A percentile compares a stretch with the other conserved stretches of the same genome.
Conservation (phyloP, 1,284 basidiomycete genomes). For the Salmacisia buchloeana region DNA sequence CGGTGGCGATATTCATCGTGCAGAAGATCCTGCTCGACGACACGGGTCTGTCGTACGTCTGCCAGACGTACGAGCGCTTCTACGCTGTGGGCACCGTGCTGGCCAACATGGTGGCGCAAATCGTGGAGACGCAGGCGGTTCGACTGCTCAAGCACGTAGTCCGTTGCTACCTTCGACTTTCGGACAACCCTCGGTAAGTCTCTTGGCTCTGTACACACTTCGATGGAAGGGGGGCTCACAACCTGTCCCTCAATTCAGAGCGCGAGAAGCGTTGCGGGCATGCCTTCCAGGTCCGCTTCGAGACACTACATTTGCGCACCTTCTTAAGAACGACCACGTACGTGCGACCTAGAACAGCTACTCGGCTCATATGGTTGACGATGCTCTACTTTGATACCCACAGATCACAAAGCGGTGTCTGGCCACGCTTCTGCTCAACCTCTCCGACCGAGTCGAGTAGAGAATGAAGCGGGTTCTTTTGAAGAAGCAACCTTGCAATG, state of each 20-base stretch:
- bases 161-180: conserved; percentile 88
- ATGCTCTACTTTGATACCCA: neutral
- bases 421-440: conserved; percentile 86
- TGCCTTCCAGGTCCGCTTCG: conserved; percentile 94
- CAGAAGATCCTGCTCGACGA: conserved; percentile 99
- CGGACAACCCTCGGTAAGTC: conserved; percentile 83
- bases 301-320: conserved; percentile 83
- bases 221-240: neutral
- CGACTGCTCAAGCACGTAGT: conserved; percentile 96
- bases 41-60: conserved; percentile 95
- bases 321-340: conserved; percentile 60
- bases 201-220: neutral
- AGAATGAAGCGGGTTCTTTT: neutral
- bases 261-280: conserved; percentile 87
- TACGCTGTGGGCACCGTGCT: conserved; percentile 98
- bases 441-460: conserved; percentile 57
- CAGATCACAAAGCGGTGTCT: conserved; percentile 65
- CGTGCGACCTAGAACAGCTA: conserved; percentile 69
- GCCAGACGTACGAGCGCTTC: conserved; percentile 98
- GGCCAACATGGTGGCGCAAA: conserved; percentile 90
- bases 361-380: neutral
- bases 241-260: conserved; percentile 56
- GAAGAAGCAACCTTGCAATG: too few relatives aligned
- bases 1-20: conserved; percentile 99
- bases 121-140: conserved; percentile 84